Evolutionary conservation across 139 green algal species (phyloP), one percentile per base, ranked within the genome.

Genomic region (Raphidocelis subcapitata): DNA sequence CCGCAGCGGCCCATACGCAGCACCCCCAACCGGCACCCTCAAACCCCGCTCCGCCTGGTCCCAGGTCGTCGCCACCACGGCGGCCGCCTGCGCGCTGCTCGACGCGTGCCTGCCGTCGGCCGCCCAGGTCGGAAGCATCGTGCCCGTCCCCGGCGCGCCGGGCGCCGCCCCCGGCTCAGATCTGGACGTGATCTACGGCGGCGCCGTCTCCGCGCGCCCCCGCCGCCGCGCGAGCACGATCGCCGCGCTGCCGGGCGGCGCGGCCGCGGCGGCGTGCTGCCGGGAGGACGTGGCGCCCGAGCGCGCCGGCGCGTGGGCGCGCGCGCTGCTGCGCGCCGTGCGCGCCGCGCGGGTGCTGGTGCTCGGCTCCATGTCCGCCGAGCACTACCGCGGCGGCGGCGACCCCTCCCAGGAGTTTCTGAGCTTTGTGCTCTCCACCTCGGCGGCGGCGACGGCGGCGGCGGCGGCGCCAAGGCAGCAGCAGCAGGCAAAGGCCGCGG

Each of bases 361-460:
- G 5, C 14, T 82, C 28, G 76, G 69, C 4, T 23, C 64, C 8
- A 71, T 77, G 49, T 54, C 73, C 66, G 66, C 62, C 63, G 55
- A 72, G 69, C 46, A 67, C 46, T 77, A 76, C 47, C 26, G 56
- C 2, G 65, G 41, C 41, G 69, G 62, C 61, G 78, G 72, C 16
- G 78, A 83, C 44, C 59, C 78, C 2, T 77, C 72, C 2, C 72
- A 83, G 69, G 78, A 83, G 72, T 44, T 71, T 28, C 63, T 79
- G 0, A 31, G 73, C 16, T 83, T 80, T 62, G 29, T 60, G 26
- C 67, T 83, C n/a, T n/a, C n/a, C n/a, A n/a, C n/a, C n/a, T n/a
- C n/a, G n/a, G n/a, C n/a, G n/a, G n/a, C n/a, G n/a, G n/a, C n/a
- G n/a, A n/a, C n/a, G n/a, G n/a, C n/a, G n/a, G n/a, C n/a, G 52